Evolutionary conservation across 495 filamentous ascomycete genomes (phyloP).

Genomic region (Hypoxylon trugodes): DNA sequence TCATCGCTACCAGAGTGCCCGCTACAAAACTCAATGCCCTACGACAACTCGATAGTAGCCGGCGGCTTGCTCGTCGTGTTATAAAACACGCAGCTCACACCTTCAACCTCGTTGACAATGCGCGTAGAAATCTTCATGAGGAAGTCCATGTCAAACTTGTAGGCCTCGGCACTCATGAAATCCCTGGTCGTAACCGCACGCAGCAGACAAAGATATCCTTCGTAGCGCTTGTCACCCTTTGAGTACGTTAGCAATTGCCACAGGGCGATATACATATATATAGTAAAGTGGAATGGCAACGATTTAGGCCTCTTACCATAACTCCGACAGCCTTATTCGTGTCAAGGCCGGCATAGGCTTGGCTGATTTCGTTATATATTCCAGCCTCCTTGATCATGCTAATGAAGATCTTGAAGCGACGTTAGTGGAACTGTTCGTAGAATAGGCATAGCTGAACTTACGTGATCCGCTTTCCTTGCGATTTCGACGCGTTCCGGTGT

Average conservation of each 20-base stretch:
- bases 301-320: conserved; percentile 59
- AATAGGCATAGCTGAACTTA: conserved; percentile 36
- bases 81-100: conserved; percentile 65
- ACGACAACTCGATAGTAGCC: conserved; percentile 81
- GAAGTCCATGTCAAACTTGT: conserved; percentile 72
- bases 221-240: conserved; percentile 32
- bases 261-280: no score
- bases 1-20: no score
- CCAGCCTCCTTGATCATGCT: conserved; percentile 83
- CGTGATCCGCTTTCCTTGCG: conserved; percentile 79
- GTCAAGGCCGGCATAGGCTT: conserved; percentile 85
- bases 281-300: not conserved
- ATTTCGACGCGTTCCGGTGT: conserved; percentile 81
- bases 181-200: conserved; percentile 80
- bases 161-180: conserved; percentile 77
- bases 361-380: conserved; percentile 77
- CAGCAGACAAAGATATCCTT: conserved; percentile 58
- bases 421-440: not conserved
- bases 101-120: conserved; percentile 88
- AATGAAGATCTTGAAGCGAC: conserved; percentile 71
- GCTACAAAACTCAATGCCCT: no score
- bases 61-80: conserved; percentile 83
- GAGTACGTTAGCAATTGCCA: not conserved
- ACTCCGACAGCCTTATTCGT: conserved; percentile 76
- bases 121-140: conserved; percentile 71